phyloP scores from a whole-genome alignment of 2,329 filamentous ascomycete genomes.

The Aspergillus sp. region DNA sequence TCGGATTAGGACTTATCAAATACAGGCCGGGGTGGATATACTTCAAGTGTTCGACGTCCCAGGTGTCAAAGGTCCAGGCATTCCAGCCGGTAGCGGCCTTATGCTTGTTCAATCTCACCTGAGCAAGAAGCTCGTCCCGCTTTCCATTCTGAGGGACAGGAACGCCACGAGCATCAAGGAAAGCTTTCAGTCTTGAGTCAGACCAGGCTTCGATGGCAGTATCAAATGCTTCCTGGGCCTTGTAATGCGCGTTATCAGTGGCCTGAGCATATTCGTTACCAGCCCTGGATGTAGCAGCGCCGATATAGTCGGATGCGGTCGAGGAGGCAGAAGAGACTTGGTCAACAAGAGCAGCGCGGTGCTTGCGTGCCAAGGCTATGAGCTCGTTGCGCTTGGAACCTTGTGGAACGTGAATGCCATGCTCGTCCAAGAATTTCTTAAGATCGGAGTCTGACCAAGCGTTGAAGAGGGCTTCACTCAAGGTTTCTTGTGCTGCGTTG shows the following conservation, averaged over 20 bases:
- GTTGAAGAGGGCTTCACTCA: conserved; percentile 84
- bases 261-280: conserved; percentile 78
- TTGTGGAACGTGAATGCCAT: conserved; percentile 86
- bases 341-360: conserved; percentile 66
- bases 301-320: conserved; percentile 60
- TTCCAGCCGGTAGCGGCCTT: conserved; percentile 70
- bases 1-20: conserved; percentile 9
- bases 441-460: conserved; percentile 88
- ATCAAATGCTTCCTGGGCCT: conserved; percentile 70
- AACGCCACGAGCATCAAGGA: conserved; percentile 75
- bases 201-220: conserved; percentile 68
- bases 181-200: conserved; percentile 76
- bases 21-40: conserved; percentile 33
- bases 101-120: conserved; percentile 74
- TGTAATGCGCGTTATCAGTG: conserved; percentile 68
- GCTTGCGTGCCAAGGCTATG: conserved; percentile 84
- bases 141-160: conserved; percentile 74
- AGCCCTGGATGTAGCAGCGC: conserved; percentile 74
- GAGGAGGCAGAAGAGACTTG: conserved; percentile 48
- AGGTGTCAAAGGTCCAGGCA: conserved; percentile 80
- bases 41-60: conserved; percentile 72
- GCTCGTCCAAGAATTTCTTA: conserved; percentile 92
- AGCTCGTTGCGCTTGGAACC: conserved; percentile 90
- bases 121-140: conserved; percentile 72
- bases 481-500: conserved; percentile 70